These are phyloP conservation scores for Ramalina intermedia DNA, from an alignment of 495 filamentous ascomycete genomes.

Conservation along the genomic window DNA sequence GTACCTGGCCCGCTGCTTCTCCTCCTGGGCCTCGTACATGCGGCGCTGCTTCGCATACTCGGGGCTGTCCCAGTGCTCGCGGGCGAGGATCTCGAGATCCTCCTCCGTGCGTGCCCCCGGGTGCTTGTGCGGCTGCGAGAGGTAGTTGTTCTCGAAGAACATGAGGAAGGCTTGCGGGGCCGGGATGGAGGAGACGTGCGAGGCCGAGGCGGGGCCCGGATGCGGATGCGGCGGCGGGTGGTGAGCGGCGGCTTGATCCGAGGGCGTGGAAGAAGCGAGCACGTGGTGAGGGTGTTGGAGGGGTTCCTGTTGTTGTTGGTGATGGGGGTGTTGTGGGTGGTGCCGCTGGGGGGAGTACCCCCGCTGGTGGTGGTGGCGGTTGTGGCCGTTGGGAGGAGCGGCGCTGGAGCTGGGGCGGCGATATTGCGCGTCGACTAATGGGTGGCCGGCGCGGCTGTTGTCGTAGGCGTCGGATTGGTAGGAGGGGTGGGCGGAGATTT, in stretches of 20 bases:
- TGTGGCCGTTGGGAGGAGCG: not conserved
- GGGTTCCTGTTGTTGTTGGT: constrained; percentile 1
- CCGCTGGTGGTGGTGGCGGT: not conserved
- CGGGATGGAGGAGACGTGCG: constrained; percentile 1
- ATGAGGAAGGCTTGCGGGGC: constrained; percentile 3
- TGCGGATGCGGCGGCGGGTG: constrained; percentile 5
- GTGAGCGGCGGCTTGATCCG: not conserved
- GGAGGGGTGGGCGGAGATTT: constrained; percentile 7
- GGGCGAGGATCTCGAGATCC: constrained; percentile 22
- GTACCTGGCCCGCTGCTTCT: constrained; percentile 11
- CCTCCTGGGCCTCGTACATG: constrained; percentile 27
- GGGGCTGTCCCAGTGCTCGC: constrained; percentile 32
- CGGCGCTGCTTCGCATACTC: constrained; percentile 27
- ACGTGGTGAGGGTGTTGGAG: not conserved
- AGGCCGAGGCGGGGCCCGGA: constrained; percentile 4
- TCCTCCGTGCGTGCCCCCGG: constrained; percentile 6
- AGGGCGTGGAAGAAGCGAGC: not conserved
- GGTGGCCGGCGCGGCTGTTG: constrained; percentile 10
- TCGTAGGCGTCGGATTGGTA: constrained; percentile 14
- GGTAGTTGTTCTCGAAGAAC: constrained; percentile 12
- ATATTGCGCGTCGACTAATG: constrained; percentile 6
- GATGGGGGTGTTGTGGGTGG: not conserved
- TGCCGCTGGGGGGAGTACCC: not conserved
- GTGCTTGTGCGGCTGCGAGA: constrained; percentile 2
- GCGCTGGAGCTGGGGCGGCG: constrained; percentile 4